Evolutionary conservation across 768 basidiomycete genomes (phyloP), one percentile per base, ranked within the genome.

Genomic region (Tubosaeta sp.): DNA sequence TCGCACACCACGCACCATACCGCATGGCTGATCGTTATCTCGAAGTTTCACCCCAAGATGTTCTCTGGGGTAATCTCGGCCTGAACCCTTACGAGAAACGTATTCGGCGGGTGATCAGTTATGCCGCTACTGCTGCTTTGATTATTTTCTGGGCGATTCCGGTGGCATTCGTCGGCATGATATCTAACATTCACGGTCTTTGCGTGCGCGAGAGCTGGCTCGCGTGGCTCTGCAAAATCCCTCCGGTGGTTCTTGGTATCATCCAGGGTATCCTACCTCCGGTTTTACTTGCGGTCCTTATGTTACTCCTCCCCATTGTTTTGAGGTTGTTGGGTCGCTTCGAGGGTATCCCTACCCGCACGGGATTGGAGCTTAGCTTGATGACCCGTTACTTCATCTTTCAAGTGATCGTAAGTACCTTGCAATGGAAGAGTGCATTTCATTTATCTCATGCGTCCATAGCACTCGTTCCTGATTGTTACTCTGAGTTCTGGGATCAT

Each of bases 401-500:
- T 78, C 87, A 89, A 73, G 89, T 95, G 45, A 72, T 97, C 48
- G 91, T 95, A 70, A 57, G 91, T 82, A 5, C 41, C 22, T 10
- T 43, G 4, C 11, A 26, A 13, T 43, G 4, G 12, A 47, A 13
- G 9, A n/a, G 13, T 8, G 0, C 5, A 9, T 34, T 4, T 46
- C 27, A 16, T 17, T 62, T 26, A 50, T 13, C 41, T 0, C 22
- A 44, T 11, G 13, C 43, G 12, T 39, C 42, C 34, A 19, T 71
- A 97, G 88, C 89, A 98, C 71, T 91, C 91, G 3, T 99, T 98
- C 82, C 74, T 98, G 41, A 82, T 97, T 60, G 84, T 97, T 32
- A 90, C 94, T 0, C 67, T 98, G 31, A 77, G 83, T 32, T 87
- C 91, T 2, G 95, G 95, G 49, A 79, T 99, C 57, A 75, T 93